Percentiles rank a stretch among this genome's conserved stretches.
phyloP scores from a whole-genome alignment of 305 asterid species.

The Ajuga reptans region DNA sequence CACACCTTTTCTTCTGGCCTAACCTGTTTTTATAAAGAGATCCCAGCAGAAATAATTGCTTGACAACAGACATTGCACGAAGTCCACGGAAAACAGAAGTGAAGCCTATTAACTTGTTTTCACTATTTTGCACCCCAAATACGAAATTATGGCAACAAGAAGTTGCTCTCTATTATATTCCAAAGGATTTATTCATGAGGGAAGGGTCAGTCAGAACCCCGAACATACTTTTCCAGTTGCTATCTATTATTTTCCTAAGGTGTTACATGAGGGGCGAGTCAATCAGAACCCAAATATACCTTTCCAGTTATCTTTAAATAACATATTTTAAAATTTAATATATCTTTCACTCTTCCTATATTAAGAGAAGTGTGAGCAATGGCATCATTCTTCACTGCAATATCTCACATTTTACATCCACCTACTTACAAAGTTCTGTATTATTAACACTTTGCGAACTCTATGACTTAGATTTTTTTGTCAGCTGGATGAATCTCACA shows the following conservation, averaged over 20 bases:
- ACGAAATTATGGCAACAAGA: background rate
- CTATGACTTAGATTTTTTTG: background rate
- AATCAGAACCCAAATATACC: background rate
- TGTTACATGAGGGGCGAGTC: too few species aligned
- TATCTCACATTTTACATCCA: background rate
- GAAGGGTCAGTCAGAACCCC: background rate
- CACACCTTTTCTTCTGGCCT: constrained; percentile 32
- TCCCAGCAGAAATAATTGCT: constrained; percentile 23
- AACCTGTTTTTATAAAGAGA: constrained; percentile 30
- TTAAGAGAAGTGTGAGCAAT: background rate
- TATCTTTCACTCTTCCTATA: background rate
- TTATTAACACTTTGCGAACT: background rate
- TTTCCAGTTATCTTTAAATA: background rate
- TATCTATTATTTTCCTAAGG: too few species aligned
- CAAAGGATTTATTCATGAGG: background rate
- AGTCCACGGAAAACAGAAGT: constrained; percentile 9
- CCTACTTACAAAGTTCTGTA: background rate
- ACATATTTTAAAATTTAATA: background rate
- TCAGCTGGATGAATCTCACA: constrained; percentile 1
- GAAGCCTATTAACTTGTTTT: background rate
- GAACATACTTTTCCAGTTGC: background rate
- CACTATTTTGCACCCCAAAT: background rate
- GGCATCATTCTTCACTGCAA: background rate
- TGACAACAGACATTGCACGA: constrained; percentile 10
- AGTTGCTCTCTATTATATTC: background rate